phyloP scores from a whole-genome alignment of 345 rosid species.

The Pistacia integerrima region DNA sequence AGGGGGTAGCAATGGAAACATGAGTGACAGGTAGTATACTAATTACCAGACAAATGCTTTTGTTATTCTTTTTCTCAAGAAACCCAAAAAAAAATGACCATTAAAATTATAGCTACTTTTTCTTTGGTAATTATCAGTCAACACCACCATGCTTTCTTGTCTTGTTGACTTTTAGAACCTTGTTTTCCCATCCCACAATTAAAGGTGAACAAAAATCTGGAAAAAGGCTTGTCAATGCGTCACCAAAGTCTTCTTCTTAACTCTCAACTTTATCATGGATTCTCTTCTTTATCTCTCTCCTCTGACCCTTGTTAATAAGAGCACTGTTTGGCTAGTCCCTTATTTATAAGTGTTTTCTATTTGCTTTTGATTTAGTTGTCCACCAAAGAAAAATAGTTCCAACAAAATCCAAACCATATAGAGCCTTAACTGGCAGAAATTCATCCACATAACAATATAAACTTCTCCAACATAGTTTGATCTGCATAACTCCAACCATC shows the following conservation, averaged over 20 bases:
- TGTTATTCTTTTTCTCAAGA: background rate
- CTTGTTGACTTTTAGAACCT: conserved; percentile 17
- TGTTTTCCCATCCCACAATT: conserved; percentile 9
- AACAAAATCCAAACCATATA: background rate
- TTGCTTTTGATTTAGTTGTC: conserved; percentile 20
- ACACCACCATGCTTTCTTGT: conserved; percentile 2
- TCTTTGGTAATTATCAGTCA: background rate
- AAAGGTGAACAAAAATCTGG: conserved; percentile 21
- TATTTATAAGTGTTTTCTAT: conserved; percentile 15
- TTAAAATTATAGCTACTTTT: too few species aligned
- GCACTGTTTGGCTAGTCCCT: too few species aligned
- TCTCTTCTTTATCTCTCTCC: conserved; percentile 9
- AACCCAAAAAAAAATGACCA: conserved; percentile 8
- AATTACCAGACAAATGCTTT: too few species aligned
- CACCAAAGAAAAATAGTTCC: conserved; percentile 14
- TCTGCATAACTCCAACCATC: background rate
- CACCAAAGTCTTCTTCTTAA: conserved; percentile 15
- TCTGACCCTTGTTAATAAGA: too few species aligned
- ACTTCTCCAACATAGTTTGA: conserved; percentile 5
- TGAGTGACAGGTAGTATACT: conserved; percentile 23
- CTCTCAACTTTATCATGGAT: conserved; percentile 35
- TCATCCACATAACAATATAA: conserved; percentile 5
- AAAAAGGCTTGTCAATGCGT: conserved; percentile 10
- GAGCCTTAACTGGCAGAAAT: background rate
- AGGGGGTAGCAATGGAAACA: conserved; percentile 33